phyloP scores from a whole-genome alignment of 2,329 filamentous ascomycete genomes.

The Colletotrichum australisinense region DNA sequence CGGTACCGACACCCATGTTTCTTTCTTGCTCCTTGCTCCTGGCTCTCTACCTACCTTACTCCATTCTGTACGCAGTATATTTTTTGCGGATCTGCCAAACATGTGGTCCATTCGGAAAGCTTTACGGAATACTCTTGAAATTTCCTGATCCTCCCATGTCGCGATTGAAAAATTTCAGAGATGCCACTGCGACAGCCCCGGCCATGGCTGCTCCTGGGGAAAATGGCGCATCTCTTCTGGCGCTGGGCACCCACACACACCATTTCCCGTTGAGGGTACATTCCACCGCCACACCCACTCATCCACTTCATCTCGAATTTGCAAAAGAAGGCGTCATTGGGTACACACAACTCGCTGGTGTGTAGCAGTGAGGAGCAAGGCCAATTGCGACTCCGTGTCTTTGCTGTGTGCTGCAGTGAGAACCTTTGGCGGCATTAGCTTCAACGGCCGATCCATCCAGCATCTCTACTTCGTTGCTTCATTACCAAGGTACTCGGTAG shows the following conservation, averaged over 20 bases:
- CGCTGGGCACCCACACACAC: slow-evolving; percentile 1
- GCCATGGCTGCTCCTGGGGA: not conserved
- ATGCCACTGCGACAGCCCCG: not conserved
- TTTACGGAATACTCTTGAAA: not conserved
- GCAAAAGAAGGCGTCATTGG: slow-evolving; percentile 6
- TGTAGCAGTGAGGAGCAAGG: slow-evolving; percentile 8
- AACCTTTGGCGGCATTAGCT: slow-evolving; percentile 6
- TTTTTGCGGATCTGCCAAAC: slow-evolving; percentile 21
- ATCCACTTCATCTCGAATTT: slow-evolving; percentile 27
- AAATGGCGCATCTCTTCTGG: slow-evolving; percentile 33
- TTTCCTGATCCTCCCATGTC: not conserved
- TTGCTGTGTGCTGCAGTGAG: not conserved
- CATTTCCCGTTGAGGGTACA: not conserved
- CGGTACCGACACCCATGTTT: too few species aligned
- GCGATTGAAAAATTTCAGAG: not conserved
- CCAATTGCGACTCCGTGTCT: not conserved
- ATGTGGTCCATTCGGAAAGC: not conserved
- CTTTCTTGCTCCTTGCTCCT: not conserved
- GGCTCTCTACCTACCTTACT: not conserved
- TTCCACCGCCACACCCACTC: slow-evolving; percentile 20
- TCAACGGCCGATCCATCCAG: slow-evolving; percentile 11
- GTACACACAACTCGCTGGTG: not conserved
- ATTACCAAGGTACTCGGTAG: not conserved
- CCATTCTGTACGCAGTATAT: not conserved
- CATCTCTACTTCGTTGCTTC: not conserved